Evolutionary conservation across 1,284 basidiomycete species (phyloP), one percentile per base, ranked within the genome.

Genomic region (Ceratobasidium papillatum): DNA sequence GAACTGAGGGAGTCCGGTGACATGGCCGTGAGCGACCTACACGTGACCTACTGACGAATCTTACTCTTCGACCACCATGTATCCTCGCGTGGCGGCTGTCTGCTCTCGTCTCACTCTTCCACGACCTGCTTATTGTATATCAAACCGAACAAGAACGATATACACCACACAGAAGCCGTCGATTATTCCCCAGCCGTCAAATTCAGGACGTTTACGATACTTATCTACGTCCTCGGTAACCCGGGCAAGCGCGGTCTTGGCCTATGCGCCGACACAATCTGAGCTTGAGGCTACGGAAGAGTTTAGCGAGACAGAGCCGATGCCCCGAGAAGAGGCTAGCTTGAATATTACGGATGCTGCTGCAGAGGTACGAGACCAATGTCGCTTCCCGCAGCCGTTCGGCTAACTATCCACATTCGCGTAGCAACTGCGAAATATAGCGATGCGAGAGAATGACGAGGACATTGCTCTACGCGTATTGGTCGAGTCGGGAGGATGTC

Each of bases 401-500:
- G 14, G 63, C 38, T 25, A n/a, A 66, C 36, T 27, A 41, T 7
- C 4, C 11, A 30, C 32, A 32, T 38, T 22, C 30, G 30, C 58
- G 8, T 76, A 94, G 92, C 91, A 92, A 90, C 83, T 94, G 1
- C 84, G 85, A 63, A 80, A 83, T 61, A 90, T 94, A 76, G 84
- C 90, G 8, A 78, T 84, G 45, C 84, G 88, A 17, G 87, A 92
- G 78, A 83, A 86, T 7, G 87, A 91, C 78, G 81, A 88, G 0
- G 79, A 86, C 36, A 86, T 92, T 25, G 91, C 89, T 1, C 84
- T 96, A 17, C 85, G 94, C 75, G 86, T 97, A 78, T 84, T 89
- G 0, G 93, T 97, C 30, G 94, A 96, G 80, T 94, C 92, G 2
- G 95, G 95, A 19, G 95, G 95, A 45, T 96, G 95, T 79, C 94